Conservation (phyloP, 2,329 filamentous ascomycete species). For the Colletotrichum salicis region DNA sequence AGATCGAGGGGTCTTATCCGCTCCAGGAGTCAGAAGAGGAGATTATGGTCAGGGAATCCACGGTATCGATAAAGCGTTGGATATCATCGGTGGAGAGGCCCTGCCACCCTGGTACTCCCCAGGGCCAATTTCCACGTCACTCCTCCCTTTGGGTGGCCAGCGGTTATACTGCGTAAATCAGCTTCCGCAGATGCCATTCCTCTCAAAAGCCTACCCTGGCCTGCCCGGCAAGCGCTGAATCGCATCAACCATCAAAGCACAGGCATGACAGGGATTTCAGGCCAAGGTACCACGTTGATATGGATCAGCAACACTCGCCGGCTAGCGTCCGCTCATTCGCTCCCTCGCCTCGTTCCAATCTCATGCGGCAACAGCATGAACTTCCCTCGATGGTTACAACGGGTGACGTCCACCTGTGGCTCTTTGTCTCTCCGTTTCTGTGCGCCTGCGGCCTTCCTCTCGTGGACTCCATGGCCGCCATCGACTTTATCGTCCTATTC, state of each 20-base stretch:
- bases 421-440: neutral
- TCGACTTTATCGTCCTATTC: neutral
- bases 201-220: neutral
- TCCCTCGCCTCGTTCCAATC: neutral
- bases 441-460: neutral
- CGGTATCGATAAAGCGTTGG: constrained; percentile 18
- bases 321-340: neutral
- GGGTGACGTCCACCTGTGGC: neutral
- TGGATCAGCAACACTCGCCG: neutral
- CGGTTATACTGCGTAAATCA: neutral
- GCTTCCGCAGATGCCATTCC: neutral
- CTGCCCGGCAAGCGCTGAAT: neutral
- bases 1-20: constrained; percentile 8
- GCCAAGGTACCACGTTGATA: neutral
- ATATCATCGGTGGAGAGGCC: neutral
- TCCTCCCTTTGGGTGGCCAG: neutral
- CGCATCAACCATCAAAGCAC: constrained; percentile 6
- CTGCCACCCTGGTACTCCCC: neutral
- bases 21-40: neutral
- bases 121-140: constrained; percentile 27
- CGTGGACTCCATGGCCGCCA: neutral
- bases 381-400: neutral
- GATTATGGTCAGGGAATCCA: constrained; percentile 1
- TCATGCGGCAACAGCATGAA: neutral
- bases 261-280: neutral